These are phyloP conservation scores for Wallacemonas sp. DNA, from an alignment of 208 protist species.

Conservation along the genomic window DNA sequence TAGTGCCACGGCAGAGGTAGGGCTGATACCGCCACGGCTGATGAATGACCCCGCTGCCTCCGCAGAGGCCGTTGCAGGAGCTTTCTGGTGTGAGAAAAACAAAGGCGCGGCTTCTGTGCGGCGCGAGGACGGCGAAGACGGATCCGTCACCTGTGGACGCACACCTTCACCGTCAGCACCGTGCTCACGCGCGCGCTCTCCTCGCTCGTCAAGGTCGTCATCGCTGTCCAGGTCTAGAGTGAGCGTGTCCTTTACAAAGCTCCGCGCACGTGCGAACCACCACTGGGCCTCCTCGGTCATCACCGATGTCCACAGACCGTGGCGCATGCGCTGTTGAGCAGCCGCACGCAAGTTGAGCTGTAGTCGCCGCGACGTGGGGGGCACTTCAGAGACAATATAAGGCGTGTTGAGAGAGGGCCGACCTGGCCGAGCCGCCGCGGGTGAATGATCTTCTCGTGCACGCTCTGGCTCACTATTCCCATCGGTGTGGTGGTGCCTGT, in stretches of 20 bases:
- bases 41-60: not conserved
- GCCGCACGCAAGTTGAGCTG: slow-evolving; percentile 1
- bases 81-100: slow-evolving; percentile 2
- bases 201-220: not conserved
- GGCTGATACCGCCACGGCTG: not conserved
- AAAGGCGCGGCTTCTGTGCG: not conserved
- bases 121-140: not conserved
- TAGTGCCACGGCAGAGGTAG: not conserved
- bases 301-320: not conserved
- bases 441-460: too few relatives aligned
- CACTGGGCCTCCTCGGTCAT: slow-evolving; percentile 3
- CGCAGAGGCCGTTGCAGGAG: not conserved
- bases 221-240: not conserved
- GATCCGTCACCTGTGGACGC: not conserved
- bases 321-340: slow-evolving; percentile 1
- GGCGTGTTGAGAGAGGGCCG: not conserved
- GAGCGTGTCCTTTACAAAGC: not conserved
- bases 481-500: too few relatives aligned
- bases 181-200: not conserved
- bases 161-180: not conserved
- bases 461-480: too few relatives aligned
- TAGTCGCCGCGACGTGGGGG: not conserved
- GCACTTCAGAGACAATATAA: not conserved
- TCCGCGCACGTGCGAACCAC: not conserved
- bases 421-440: not conserved